Base-by-base conservation (phyloP, 2,329 filamentous ascomycete species). In the Aspergillus sp. region DNA sequence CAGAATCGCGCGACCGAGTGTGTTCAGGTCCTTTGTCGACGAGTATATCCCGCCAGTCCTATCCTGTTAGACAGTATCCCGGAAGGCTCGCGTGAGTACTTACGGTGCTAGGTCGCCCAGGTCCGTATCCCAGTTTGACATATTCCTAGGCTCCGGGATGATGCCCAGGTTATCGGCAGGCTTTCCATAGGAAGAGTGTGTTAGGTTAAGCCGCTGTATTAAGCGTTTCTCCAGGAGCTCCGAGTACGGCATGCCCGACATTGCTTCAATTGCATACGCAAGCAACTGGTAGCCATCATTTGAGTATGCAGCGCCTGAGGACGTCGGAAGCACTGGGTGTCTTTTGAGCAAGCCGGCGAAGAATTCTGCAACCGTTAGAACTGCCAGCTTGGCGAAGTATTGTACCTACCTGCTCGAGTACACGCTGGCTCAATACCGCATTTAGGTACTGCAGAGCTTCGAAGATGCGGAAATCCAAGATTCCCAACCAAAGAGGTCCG, bases 1-100 rank as follows among this genome's bases (percentile, higher is more conserved):
- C 19, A 81, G 68, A 59, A 81, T 79, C 21, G 75, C 73, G 2
- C 74, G 75, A n/a, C 78, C 77, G n/a, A 81, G 66, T 6, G 65
- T 62, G 0, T 75, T 71, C 52, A 81, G 66, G 65, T 81, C 80
- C 4, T 67, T 66, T 1, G 72, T 63, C 0, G 76, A 79, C 15
- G 79, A 76, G 68, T 76, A 81, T 62, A 80, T 74, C 58, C 78
- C 79, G 1, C 78, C 79, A 2, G 77, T 62, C 33, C 68, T 70
- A 31, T 45, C 19, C 0, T n/a, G 45, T 41, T 3, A 35, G 25
- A 14, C 6, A n/a, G 1, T 55, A n/a, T 52, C 45, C 2, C 46
- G 12, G 21, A 7, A 14, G 21, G 9, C 4, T 33, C 2, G 12
- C 19, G 11, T 4, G 14, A 23, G 25, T 17, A 68, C 75, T 65